Percentiles rank a stretch among this genome's conserved stretches.
phyloP scores from a whole-genome alignment of 2,329 filamentous ascomycete species.

The Sporothrix humicola region DNA sequence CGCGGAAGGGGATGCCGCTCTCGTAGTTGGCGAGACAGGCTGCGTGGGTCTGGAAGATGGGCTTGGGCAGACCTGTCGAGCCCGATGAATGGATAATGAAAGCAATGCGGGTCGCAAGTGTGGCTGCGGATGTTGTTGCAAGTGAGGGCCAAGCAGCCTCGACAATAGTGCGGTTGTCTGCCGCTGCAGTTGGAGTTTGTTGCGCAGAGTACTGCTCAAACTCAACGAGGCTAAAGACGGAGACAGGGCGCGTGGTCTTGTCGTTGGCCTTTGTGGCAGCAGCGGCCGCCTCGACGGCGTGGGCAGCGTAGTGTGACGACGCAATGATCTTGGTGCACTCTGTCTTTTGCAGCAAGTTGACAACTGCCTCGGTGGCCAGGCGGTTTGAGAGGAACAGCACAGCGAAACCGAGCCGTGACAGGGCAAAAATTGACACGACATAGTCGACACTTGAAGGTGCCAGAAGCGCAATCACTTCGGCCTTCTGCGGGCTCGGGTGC shows the following conservation, averaged over 20 bases:
- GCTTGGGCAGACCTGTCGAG: constrained; percentile 67
- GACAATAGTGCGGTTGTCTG: constrained; percentile 38
- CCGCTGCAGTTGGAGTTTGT: neutral
- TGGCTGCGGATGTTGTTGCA: constrained; percentile 42
- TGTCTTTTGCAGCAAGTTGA: constrained; percentile 33
- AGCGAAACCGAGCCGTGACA: constrained; percentile 61
- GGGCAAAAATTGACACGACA: constrained; percentile 58
- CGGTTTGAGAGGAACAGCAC: constrained; percentile 47
- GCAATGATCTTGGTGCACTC: constrained; percentile 27
- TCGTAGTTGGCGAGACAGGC: constrained; percentile 57
- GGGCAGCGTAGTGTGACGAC: constrained; percentile 16
- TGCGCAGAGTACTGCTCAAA: constrained; percentile 8
- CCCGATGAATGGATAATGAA: constrained; percentile 50
- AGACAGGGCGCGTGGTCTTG: neutral
- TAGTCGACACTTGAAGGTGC: constrained; percentile 61
- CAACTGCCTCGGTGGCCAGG: constrained; percentile 45
- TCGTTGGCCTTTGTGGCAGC: neutral
- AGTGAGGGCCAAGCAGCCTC: constrained; percentile 39
- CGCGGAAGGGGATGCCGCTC: constrained; percentile 48
- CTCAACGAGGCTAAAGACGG: constrained; percentile 12
- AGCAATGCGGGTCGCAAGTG: constrained; percentile 30
- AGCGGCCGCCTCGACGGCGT: neutral
- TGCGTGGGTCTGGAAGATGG: constrained; percentile 63
- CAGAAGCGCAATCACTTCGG: constrained; percentile 54
- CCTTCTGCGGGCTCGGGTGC: constrained; percentile 19